Conservation (phyloP, 441 rosid genomes). For the Biscutella auriculata region DNA sequence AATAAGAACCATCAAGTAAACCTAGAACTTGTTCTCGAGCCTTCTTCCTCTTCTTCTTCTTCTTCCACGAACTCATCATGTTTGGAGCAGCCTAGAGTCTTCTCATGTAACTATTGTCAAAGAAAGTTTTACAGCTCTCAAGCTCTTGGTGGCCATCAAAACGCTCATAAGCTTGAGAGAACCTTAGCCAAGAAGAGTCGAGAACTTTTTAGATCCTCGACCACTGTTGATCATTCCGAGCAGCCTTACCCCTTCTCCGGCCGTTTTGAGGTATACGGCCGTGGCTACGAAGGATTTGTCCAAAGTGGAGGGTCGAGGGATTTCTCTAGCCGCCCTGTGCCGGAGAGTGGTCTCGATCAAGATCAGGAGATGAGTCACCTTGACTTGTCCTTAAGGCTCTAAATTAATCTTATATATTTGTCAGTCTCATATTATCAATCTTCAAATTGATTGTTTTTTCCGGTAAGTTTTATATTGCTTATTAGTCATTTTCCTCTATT, state of each 20-base stretch:
- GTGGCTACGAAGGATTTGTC: conserved; percentile 26
- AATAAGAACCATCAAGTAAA: conserved; percentile 35
- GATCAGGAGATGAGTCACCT: conserved; percentile 58
- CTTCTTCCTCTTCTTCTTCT: conserved; percentile 36
- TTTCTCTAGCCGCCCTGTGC: conserved; percentile 16
- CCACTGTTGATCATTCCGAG: conserved; percentile 15
- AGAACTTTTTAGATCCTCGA: conserved; percentile 45
- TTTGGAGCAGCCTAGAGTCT: conserved; percentile 36
- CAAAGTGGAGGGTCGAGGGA: conserved; percentile 5
- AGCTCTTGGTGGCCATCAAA: conserved; percentile 95
- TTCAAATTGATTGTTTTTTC: no score
- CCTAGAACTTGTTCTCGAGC: conserved; percentile 66
- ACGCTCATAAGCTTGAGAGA: conserved; percentile 88
- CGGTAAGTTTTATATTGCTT: no score
- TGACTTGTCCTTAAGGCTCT: conserved; percentile 77
- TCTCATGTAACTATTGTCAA: conserved; percentile 82
- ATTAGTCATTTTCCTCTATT: no score
- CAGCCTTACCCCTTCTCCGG: conserved; percentile 16
- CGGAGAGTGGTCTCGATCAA: conserved; percentile 38
- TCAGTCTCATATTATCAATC: conserved; percentile 2
- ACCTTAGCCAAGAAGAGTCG: conserved; percentile 80
- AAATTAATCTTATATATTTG: conserved; percentile 10
- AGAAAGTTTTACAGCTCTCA: conserved; percentile 92
- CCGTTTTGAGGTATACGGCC: conserved; percentile 22
- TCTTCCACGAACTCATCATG: conserved; percentile 29